Evolutionary conservation across 805 yeast species (phyloP), one percentile per base, ranked within the genome.

Genomic region (Lachancea mirantina): DNA sequence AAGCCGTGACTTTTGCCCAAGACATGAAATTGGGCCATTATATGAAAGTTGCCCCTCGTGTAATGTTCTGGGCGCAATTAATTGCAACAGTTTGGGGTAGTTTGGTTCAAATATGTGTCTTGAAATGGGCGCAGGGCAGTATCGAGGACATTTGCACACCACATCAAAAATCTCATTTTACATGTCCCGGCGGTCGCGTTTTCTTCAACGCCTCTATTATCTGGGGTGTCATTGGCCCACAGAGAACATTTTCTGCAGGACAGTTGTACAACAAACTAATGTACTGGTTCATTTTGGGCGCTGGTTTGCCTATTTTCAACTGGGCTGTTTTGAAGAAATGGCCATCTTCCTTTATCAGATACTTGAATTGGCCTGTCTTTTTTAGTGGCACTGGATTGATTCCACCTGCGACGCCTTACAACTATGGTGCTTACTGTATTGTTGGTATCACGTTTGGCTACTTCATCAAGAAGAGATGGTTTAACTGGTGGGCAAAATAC

Each of bases 401-500:
- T 47, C 84, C 87, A 13, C 84, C 87, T 21, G 81, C 81, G 10
- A 74, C 84, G 10, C 73, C 79, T 24, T 74, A 73, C 52, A 75
- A 74, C 50, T 75, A 75, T 50, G 67, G 72, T 19, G 56, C 74
- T 6, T 78, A 70, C 60, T 69, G 76, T 40, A 51, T 64, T 21
- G 63, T 72, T 24, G 80, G 83, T 4, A 67, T 66, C 41, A 31
- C 65, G 4, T 79, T 78, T 60, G 75, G 74, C 61, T 74, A 67
- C 55, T 64, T 64, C 46, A 57, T 79, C 36, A 74, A 74, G 39
- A 64, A 72, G 30, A 62, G 64, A 38, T 76, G 72, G 58, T 61
- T 72, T 30, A 59, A 66, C 28, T 80, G 87, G 88, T 80, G 88
- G 87, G 76, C 78, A 24, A 79, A 78, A 53, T 80, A 80, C 54